Evolutionary conservation across 2,329 filamentous ascomycete genomes (phyloP), one percentile per base, ranked within the genome.

Genomic region (Sporothrix curviconia): DNA sequence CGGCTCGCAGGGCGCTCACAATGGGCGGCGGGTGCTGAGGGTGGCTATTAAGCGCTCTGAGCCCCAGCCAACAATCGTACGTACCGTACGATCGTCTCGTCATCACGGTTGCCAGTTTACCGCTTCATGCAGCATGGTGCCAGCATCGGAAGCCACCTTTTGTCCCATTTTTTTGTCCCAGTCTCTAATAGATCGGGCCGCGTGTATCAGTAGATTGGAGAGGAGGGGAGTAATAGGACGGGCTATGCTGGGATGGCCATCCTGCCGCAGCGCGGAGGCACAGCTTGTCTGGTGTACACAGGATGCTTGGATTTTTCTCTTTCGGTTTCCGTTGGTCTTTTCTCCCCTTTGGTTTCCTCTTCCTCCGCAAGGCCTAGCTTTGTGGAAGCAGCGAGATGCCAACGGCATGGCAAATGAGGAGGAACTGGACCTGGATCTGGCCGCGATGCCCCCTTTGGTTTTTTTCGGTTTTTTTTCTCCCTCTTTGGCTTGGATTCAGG

Each of bases 1-100:
- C 65, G 70, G 70, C 30, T 71, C 73, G n/a, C 78, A 82, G 64
- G 67, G 74, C 36, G 78, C 77, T 28, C 82, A 85, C 63, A 85
- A 85, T 65, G 83, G 37, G 73, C 80, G n/a, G 70, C 73, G 24
- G 69, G 74, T 44, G 74, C 72, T 47, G 81, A 83, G 32, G 74
- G 49, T 34, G 49, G 74, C 49, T 84, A 81, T 66, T 81, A 76
- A 68, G n/a, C 4, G 37, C 0, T 15, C 17, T 11, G 22, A 39
- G 3, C 28, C n/a, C n/a, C n/a, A 42, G 11, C 15, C n/a, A 42
- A 4, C 39, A 12, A 40, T 40, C 15, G 15, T 40, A n/a, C n/a
- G n/a, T n/a, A n/a, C n/a, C n/a, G n/a, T n/a, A n/a, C n/a, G n/a
- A n/a, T n/a, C n/a, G n/a, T 17, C 4, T 40, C 14, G 37, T 40